phyloP scores from a whole-genome alignment of 2,329 filamentous ascomycete genomes.

The Akanthomyces uredinophilus region DNA sequence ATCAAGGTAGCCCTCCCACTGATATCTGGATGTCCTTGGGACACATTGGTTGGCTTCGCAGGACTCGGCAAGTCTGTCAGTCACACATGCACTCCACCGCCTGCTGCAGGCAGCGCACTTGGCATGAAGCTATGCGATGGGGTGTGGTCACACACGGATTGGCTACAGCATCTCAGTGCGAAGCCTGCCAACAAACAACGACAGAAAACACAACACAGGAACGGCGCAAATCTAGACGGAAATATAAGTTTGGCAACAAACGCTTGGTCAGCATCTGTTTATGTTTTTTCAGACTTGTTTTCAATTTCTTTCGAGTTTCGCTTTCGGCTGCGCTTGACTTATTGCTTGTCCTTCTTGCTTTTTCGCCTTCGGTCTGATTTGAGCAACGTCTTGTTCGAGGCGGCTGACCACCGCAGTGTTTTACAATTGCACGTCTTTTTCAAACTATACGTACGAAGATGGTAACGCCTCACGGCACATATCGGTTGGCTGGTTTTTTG shows the following conservation, averaged over 20 bases:
- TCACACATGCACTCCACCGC: not conserved
- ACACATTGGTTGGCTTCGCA: not conserved
- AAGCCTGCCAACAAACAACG: not conserved
- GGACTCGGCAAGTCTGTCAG: not conserved
- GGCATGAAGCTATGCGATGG: not conserved
- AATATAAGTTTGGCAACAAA: slow-evolving; percentile 29
- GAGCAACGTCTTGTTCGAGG: not conserved
- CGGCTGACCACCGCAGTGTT: not conserved
- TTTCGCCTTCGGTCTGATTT: slow-evolving; percentile 7
- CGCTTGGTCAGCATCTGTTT: slow-evolving; percentile 17
- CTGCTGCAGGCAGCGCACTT: slow-evolving; percentile 9
- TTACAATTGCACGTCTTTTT: not conserved
- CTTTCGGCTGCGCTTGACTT: slow-evolving; percentile 11
- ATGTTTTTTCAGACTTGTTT: slow-evolving; percentile 1
- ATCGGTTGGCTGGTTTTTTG: slow-evolving; percentile 13
- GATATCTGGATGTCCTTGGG: slow-evolving; percentile 13
- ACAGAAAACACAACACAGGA: slow-evolving; percentile 1
- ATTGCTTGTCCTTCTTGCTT: slow-evolving; percentile 18
- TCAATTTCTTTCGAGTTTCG: slow-evolving; percentile 10
- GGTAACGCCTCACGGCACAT: slow-evolving; percentile 35
- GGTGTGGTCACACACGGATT: not conserved
- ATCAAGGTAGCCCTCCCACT: not conserved
- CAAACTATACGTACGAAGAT: slow-evolving; percentile 29
- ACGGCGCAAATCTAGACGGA: slow-evolving; percentile 16
- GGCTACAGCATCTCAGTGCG: not conserved